A percentile compares a stretch with the other conserved stretches of the same genome.
These are phyloP conservation scores for Fragaria nilgerrensis DNA, from an alignment of 306 rosid genomes.

Conservation along the genomic window DNA sequence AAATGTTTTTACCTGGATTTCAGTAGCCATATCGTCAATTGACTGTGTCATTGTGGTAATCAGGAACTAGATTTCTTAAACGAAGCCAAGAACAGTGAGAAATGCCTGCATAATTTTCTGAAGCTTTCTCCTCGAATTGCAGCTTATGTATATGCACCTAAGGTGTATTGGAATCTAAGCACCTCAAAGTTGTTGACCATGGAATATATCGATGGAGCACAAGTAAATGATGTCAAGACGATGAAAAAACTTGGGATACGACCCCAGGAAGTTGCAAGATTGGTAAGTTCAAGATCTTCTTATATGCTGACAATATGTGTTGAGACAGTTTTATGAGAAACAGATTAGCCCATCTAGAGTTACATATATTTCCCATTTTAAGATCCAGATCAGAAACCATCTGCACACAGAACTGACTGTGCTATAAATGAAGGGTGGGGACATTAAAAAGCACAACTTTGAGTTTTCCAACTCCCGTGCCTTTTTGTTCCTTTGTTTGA, in stretches of 20 bases:
- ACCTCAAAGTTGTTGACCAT: constrained; percentile 87
- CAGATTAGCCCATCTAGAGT: not conserved
- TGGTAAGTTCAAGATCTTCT: constrained; percentile 52
- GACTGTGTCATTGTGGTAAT: constrained; percentile 27
- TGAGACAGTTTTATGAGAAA: not conserved
- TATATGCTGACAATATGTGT: not conserved
- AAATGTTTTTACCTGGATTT: not conserved
- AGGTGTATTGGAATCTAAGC: constrained; percentile 78
- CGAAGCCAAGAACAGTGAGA: constrained; percentile 92
- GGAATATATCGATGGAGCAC: constrained; percentile 92
- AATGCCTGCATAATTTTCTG: constrained; percentile 78
- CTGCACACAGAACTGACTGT: not conserved
- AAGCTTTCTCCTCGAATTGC: constrained; percentile 91
- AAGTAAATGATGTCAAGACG: constrained; percentile 68
- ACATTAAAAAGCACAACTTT: not conserved
- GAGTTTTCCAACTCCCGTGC: not conserved
- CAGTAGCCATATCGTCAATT: constrained; percentile 22
- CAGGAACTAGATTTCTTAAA: constrained; percentile 88
- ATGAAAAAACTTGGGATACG: constrained; percentile 63
- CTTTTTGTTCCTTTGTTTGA: constrained; percentile 12
- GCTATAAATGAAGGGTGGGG: not conserved
- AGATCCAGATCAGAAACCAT: not conserved
- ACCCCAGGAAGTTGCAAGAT: constrained; percentile 74
- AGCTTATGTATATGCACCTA: constrained; percentile 76
- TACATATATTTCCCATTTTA: not conserved